Percentiles rank a stretch among this genome's conserved stretches.
These are phyloP conservation scores for Fusarium dlaminii DNA, from an alignment of 2,329 filamentous ascomycete species.

Conservation along the genomic window DNA sequence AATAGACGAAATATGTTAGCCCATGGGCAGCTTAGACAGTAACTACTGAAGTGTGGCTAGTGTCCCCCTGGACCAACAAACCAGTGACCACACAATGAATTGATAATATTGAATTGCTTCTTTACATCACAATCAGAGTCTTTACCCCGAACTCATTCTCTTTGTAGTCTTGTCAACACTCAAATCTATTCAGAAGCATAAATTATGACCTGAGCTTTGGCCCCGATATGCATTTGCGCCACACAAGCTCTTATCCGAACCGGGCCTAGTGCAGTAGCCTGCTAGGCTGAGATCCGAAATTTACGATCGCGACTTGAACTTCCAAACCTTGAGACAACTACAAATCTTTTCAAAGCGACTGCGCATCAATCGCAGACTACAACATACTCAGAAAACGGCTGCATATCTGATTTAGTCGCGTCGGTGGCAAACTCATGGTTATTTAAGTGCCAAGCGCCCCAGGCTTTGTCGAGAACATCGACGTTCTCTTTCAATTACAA, in stretches of 20 bases:
- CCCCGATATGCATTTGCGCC: constrained; percentile 27
- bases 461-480: constrained; percentile 52
- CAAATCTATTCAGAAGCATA: not conserved
- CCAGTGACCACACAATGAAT: not conserved
- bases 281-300: constrained; percentile 48
- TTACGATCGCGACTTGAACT: constrained; percentile 45
- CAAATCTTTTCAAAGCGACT: constrained; percentile 36
- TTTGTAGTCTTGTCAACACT: not conserved
- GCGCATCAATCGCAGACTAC: constrained; percentile 38
- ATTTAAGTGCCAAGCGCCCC: constrained; percentile 46
- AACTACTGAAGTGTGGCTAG: constrained; percentile 26
- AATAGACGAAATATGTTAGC: constrained; percentile 23
- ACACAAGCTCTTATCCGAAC: constrained; percentile 21
- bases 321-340: constrained; percentile 26
- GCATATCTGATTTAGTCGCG: constrained; percentile 10
- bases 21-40: constrained; percentile 7
- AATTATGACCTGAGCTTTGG: not conserved
- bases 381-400: constrained; percentile 30
- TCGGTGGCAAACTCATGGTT: constrained; percentile 47
- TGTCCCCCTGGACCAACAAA: not conserved
- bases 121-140: not conserved
- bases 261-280: constrained; percentile 30
- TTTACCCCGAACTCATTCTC: not conserved
- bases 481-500: constrained; percentile 44
- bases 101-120: not conserved